Conservation (phyloP, 2,329 filamentous ascomycete genomes). For the Xylariaceae sp. region DNA sequence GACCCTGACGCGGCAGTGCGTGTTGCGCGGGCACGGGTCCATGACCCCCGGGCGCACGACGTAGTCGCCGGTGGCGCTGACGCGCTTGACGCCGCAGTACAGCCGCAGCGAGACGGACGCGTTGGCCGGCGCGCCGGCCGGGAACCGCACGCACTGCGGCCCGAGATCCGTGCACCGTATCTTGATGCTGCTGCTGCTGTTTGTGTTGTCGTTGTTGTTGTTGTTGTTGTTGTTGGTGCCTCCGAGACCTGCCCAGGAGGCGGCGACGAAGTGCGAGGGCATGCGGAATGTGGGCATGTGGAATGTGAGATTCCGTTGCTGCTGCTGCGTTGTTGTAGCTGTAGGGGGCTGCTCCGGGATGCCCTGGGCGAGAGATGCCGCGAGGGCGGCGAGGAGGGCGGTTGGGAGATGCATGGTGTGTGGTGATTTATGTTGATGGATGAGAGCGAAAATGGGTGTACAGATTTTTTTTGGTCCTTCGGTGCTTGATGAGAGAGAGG, state of each 20-base stretch:
- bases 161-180: background rate
- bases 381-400: background rate
- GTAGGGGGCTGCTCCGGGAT: background rate
- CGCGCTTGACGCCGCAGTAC: background rate
- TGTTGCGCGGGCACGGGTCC: background rate
- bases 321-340: background rate
- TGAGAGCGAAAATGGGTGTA: too few species aligned
- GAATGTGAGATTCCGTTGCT: too few species aligned
- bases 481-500: too few species aligned
- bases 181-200: background rate
- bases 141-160: constrained; percentile 1
- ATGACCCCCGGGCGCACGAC: too few species aligned
- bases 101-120: constrained; percentile 4
- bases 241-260: too few species aligned
- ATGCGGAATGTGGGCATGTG: too few species aligned
- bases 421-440: background rate
- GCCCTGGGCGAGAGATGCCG: background rate
- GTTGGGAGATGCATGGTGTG: background rate
- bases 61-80: too few species aligned
- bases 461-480: too few species aligned
- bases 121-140: background rate
- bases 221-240: too few species aligned
- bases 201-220: background rate
- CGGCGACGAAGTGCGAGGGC: too few species aligned
- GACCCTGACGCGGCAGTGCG: background rate